Evolutionary conservation across 2,329 filamentous ascomycete species (phyloP), one percentile per base, ranked within the genome.

Genomic region (Sodiomyces alkalinus): DNA sequence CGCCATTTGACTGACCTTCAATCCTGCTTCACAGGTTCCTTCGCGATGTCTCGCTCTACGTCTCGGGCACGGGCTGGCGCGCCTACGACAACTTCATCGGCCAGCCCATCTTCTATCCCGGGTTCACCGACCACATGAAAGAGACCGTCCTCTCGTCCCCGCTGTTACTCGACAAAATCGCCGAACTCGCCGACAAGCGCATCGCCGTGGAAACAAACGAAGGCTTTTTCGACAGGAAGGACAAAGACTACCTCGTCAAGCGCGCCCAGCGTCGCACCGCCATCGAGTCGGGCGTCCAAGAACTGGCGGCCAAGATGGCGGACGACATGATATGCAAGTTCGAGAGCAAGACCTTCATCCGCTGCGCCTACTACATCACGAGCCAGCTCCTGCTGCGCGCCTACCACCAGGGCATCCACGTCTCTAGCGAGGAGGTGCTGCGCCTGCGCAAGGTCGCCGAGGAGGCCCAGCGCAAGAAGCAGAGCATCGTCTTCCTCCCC

Each of bases 291-390:
- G 76, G 76, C 33, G 58, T 98, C 25, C 65, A 74, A 30, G 75
- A 93, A 45, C 76, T 94, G 4, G 80, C 82, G 4, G 82, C 90
- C 38, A 75, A 78, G 39, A 76, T 90, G 68, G 82, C 85, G 15
- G 83, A 93, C 46, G 73, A 78, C 37, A 96, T 98, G 90, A 94
- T 98, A 36, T 96, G 87, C 68, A 98, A 98, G 56, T 87, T 96
- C 66, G 90, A 98, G 53, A 92, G 79, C 61, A 92, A 86, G 48
- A 62, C 71, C 3, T 96, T 96, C 46, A 93, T 98, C 41, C 65
- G 90, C 27, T 74, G 82, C 15, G 87, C 90, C 26, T 96, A 96
- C 49, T 98, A 94, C 49, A 48, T 93, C 21, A 64, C 64, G 26
- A 92, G 86, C 2, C 87, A 96, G 53, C 63, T 96, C 26, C 61